Base-by-base conservation (phyloP, 2,329 filamentous ascomycete genomes). In the Acarospora socialis region DNA sequence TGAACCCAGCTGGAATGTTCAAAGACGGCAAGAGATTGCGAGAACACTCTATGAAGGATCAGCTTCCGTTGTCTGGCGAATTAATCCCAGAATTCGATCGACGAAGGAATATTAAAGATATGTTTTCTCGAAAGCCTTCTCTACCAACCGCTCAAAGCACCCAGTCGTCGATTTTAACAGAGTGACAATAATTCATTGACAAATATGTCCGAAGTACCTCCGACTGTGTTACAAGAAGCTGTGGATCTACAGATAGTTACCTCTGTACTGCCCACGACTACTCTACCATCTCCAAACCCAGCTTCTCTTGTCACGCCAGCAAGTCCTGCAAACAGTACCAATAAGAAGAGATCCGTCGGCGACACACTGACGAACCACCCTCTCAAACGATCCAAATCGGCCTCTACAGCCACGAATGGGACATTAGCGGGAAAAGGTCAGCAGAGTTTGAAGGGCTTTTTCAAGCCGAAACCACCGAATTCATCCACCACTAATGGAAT, bases 81-180 rank as follows among this genome's bases (percentile, higher is more conserved):
- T 65, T 92, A 7, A 78, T 94, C 34, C 78, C 83, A 2, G 86
- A 94, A 45, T 95, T 95, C 44, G 73, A 86, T 48, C 76, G 77
- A 37, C 73, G 90, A 13, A 71, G 73, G 43, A 93, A 65, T 50
- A 94, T 98, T 48, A 81, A 78, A 45, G 84, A 92, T 48, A 95
- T 98, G 90, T 94, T 95, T 50, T 64, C 63, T 37, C 73, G 68
- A 44, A 76, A 68, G 43, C 50, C 66, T 28, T 40, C 54, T 14
- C 38, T 48, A 35, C 15, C 40, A 37, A 28, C 36, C 9, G 16
- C 22, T n/a, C 7, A 12, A 15, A 34, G 13, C 16, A 22, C 12
- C n/a, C 20, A 7, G 26, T 35, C n/a, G 40, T 36, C 14, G 40
- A 34, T 18, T 42, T 46, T 32, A 30, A 36, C 17, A 10, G 36